Evolutionary conservation across 75 land plant genomes (phyloP), one percentile per base, ranked within the genome.

Genomic region (Azolla pinnata): DNA sequence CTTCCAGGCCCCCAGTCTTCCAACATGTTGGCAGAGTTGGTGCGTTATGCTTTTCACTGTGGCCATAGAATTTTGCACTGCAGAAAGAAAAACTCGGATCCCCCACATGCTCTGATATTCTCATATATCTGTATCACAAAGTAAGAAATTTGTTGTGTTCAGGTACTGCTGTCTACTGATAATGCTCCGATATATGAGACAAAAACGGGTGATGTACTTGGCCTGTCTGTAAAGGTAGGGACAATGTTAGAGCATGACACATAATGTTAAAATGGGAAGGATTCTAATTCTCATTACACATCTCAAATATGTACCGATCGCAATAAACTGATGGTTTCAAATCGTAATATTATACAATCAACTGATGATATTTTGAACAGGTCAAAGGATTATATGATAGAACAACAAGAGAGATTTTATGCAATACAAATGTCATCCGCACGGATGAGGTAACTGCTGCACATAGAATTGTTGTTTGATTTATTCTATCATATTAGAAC

Each of bases 371-470:
- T 3, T 40, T 4, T 60, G 25, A 25, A 14, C 54, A 67, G 70
- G 62, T 69, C 18, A 53, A 38, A 19, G 12, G 25, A 1, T 14
- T 46, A 17, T 29, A 69, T 35, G 71, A 69, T n/a, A 35, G 25
- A 54, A 29, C 27, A 17, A 2, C 58, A 4, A 62, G 71, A 21
- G 71, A 69, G 52, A 40, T 69, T 48, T 38, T 69, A 23, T 69
- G 61, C 57, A 69, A 69, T 32, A 61, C 48, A 18, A 61, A 30
- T 61, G 49, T 69, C 25, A 61, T 69, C 45, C 64, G 54, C 2
- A 69, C 71, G 0, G 58, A 69, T 61, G 65, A 69, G 71, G 71
- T 61, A 2, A n/a, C n/a, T n/a, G n/a, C n/a, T n/a, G n/a, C n/a
- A n/a, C n/a, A n/a, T n/a, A n/a, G n/a, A n/a, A n/a, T n/a, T n/a